These are phyloP conservation scores for Daldinia loculata DNA, from an alignment of 495 filamentous ascomycete species.

Conservation along the genomic window DNA sequence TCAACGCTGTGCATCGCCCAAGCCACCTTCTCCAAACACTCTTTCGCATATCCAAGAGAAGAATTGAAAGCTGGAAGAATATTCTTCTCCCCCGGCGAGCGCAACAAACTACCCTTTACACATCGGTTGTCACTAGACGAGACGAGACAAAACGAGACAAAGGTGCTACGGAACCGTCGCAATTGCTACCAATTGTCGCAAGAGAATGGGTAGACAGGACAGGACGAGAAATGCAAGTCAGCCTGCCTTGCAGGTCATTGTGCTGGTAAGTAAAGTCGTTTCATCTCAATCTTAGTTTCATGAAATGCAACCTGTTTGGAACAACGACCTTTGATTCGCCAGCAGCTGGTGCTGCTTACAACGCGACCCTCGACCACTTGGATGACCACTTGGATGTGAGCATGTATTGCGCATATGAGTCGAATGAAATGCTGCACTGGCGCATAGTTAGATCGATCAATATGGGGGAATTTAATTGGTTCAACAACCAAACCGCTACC, in stretches of 20 bases:
- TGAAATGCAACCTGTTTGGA: constrained; percentile 20
- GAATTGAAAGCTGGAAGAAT: constrained; percentile 19
- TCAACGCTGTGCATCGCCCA: not conserved
- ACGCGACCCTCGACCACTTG: constrained; percentile 15
- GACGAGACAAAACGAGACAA: not conserved
- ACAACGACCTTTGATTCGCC: constrained; percentile 33
- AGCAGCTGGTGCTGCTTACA: constrained; percentile 7
- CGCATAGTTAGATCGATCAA: not conserved
- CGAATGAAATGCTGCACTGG: not conserved
- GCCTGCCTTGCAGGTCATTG: constrained; percentile 78
- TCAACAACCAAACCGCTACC: not conserved
- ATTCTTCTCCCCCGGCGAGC: not conserved
- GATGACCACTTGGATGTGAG: constrained; percentile 9
- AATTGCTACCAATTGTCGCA: constrained; percentile 18
- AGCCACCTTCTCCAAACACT: not conserved
- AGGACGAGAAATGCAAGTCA: constrained; percentile 32
- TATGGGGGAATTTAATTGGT: not conserved
- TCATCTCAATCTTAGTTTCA: constrained; percentile 30
- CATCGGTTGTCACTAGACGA: not conserved
- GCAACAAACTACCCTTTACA: not conserved
- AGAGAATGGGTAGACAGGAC: constrained; percentile 29
- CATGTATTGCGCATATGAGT: constrained; percentile 13
- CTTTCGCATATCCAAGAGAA: constrained; percentile 11
- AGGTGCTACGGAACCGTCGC: not conserved
- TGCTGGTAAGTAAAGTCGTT: constrained; percentile 69